These are phyloP conservation scores for Clohesyomyces aquaticus DNA, from an alignment of 495 filamentous ascomycete genomes.

Conservation along the genomic window DNA sequence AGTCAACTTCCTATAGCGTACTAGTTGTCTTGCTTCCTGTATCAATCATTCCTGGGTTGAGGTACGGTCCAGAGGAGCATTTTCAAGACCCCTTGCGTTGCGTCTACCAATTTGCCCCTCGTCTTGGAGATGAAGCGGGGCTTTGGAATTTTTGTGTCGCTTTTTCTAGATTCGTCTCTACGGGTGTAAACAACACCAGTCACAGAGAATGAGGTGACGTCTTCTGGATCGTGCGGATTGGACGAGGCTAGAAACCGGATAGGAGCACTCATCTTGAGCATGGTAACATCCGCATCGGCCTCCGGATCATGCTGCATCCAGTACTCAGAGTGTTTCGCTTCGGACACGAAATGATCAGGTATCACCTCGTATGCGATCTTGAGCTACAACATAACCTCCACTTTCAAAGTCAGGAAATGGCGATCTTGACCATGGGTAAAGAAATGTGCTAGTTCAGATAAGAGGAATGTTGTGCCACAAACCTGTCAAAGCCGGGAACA, in stretches of 20 bases:
- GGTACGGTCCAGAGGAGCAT: no score
- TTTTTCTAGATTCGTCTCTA: no score
- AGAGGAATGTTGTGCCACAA: not conserved
- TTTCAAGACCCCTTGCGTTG: no score
- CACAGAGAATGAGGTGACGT: not conserved
- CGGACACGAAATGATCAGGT: not conserved
- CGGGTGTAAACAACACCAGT: no score
- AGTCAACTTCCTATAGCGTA: no score
- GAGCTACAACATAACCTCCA: not conserved
- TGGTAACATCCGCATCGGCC: not conserved
- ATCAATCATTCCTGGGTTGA: no score
- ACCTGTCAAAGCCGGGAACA: not conserved
- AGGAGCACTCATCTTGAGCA: not conserved
- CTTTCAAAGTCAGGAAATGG: not conserved
- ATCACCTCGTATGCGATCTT: not conserved
- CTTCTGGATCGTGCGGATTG: not conserved
- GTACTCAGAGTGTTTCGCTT: not conserved
- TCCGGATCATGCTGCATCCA: not conserved
- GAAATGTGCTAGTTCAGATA: not conserved
- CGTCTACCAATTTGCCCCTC: no score
- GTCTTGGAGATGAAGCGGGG: no score
- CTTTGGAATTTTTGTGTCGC: no score
- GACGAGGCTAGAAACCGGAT: not conserved
- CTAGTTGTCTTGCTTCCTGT: no score
- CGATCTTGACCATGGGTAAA: not conserved